Conservation (phyloP, 768 basidiomycete genomes). For the Termitomyces sp. region DNA sequence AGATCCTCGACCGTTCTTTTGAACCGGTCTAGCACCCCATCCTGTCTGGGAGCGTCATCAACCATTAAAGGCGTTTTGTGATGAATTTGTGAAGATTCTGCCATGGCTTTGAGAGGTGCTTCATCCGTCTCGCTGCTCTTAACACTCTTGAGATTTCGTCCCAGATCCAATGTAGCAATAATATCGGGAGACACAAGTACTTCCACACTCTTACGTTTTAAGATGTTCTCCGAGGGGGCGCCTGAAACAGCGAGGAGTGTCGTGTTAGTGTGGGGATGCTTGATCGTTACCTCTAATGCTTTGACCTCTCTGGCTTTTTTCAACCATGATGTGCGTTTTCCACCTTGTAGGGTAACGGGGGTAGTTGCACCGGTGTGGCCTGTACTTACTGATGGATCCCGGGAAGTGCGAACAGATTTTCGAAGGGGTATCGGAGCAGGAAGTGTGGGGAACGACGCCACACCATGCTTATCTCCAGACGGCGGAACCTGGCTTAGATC, state of each 20-base stretch:
- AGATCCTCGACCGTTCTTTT: conserved; percentile 70
- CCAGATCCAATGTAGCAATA: conserved; percentile 29
- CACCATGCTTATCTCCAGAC: conserved; percentile 31
- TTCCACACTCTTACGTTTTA: conserved; percentile 68
- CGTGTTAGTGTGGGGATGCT: conserved; percentile 22
- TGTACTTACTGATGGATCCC: conserved; percentile 35
- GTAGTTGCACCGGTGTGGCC: conserved; percentile 30
- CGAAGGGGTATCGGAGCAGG: conserved; percentile 66
- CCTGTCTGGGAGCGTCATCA: conserved; percentile 19
- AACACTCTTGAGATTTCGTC: conserved; percentile 40
- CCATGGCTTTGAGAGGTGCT: conserved; percentile 17
- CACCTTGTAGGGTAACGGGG: conserved; percentile 35
- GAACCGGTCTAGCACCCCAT: conserved; percentile 57
- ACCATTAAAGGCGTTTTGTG: not conserved
- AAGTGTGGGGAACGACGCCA: conserved; percentile 52
- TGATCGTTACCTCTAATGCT: conserved; percentile 52
- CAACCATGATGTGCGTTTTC: conserved; percentile 78
- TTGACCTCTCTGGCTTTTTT: conserved; percentile 72
- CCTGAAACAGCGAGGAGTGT: conserved; percentile 11
- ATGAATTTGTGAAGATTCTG: not conserved
- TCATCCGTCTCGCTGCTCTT: conserved; percentile 37
- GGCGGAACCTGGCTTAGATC: conserved; percentile 21
- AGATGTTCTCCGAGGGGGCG: conserved; percentile 15
- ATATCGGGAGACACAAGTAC: conserved; percentile 16
- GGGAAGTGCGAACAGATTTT: conserved; percentile 53